phyloP scores from a whole-genome alignment of 2,329 filamentous ascomycete species.

The Xylariales sp. region DNA sequence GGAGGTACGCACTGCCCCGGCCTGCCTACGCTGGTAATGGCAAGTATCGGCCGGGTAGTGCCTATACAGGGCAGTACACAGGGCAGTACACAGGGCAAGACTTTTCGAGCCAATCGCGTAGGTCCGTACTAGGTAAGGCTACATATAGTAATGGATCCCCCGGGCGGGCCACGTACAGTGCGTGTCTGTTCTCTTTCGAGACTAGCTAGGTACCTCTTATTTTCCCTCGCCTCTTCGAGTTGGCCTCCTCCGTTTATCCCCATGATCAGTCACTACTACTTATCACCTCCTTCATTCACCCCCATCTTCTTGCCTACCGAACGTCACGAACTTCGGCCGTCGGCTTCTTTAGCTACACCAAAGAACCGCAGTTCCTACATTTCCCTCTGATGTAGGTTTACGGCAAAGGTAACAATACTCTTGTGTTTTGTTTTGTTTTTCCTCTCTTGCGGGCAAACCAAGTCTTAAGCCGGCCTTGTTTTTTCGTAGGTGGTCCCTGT shows the following conservation, averaged over 20 bases:
- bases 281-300: conserved; percentile 18
- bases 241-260: conserved; percentile 14
- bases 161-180: conserved; percentile 19
- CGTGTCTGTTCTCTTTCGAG: background rate
- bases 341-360: conserved; percentile 6
- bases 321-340: conserved; percentile 8
- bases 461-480: conserved; percentile 25
- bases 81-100: background rate
- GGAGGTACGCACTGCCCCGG: background rate
- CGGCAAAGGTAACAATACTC: background rate
- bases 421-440: background rate
- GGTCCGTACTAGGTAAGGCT: background rate
- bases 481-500: conserved; percentile 12
- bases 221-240: conserved; percentile 29
- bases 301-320: conserved; percentile 22
- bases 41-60: background rate
- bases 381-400: conserved; percentile 5
- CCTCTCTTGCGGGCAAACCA: background rate
- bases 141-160: conserved; percentile 20
- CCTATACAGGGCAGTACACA: background rate
- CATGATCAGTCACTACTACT: conserved; percentile 12
- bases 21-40: background rate
- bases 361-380: no score
- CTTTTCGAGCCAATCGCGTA: background rate
- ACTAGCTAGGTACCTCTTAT: conserved; percentile 2